Evolutionary conservation across 331 rosid species (phyloP), one percentile per base, ranked within the genome.

Genomic region (Arachis monticola): DNA sequence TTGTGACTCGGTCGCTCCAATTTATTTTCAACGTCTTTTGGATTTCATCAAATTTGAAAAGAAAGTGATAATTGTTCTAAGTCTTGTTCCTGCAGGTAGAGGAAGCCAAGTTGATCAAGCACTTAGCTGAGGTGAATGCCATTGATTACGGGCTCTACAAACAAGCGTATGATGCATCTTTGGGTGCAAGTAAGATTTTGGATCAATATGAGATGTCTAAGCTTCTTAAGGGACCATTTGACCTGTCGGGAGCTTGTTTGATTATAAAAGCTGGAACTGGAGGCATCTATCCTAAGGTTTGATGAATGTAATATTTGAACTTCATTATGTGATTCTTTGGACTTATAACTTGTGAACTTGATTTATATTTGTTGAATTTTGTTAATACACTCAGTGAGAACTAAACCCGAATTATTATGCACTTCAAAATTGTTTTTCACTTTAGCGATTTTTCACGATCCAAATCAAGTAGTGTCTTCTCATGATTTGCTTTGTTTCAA

Each of bases 31-130:
- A 27, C 45, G 42, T 6, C 47, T 1, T 66, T 47, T 58, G 5
- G 67, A 35, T 11, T 44, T 74, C 42, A 38, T 38, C n/a, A 35
- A 40, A 22, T 40, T 65, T 67, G 61, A 65, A 44, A 48, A 46
- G 60, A 52, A 73, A 65, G 38, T 7, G 14, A 60, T 74, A 17
- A 35, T 17, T 13, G 22, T 64, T 69, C 27, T 60, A 41, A 74
- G 63, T 70, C 69, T 41, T 79, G 81, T 86, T 70, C 69, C 48
- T 77, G 81, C 87, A 92, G 97, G 87, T 70, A 55, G 96, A 92
- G 87, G 97, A 92, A 81, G 97, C 96, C 75, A 87, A 90, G 80
- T 77, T 92, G 78, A 90, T 92, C 73, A 84, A 85, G 6, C 90
- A 90, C 58, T 77, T 92, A 77, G 90, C 91, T 44, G 96, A 90